Evolutionary conservation across 2,329 filamentous ascomycete genomes (phyloP), one percentile per base, ranked within the genome.

Genomic region (Exophiala oligosperma): DNA sequence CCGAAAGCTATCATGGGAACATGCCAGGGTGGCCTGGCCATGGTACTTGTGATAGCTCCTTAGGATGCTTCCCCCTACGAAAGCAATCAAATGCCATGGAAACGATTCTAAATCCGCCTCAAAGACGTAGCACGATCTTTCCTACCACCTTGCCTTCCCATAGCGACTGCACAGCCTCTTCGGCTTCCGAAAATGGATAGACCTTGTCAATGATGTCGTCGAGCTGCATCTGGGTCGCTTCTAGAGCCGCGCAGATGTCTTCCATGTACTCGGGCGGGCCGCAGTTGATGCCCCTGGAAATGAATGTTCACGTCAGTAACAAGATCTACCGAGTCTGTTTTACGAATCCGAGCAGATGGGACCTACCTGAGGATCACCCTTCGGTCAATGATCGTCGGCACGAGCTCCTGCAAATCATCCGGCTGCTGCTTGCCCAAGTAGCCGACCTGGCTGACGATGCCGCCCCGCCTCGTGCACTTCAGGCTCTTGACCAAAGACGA

Each of bases 131-230:
- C 11, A 77, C 71, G 48, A 77, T 56, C 64, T 78, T 78, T 14
- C 75, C 76, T 41, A 79, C 66, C 54, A 76, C 72, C 38, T 69
- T 73, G 0, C 75, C 76, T 61, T 77, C 66, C 74, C 74, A 78
- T 11, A 77, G 54, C 62, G 69, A 74, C 54, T 76, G 67, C 32
- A 78, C 59, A 0, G 76, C 75, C 52, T 77, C 74, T 1, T 75
- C 74, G 0, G 74, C 70, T 49, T 76, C 57, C 1, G 74, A 70
- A 58, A 78, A 78, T 1, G 69, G 53, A 14, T 64, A 75, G 0
- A 71, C 64, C 1, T 56, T 67, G 61, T 78, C 73, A 24, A 78
- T 71, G 17, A 77, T 69, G 56, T 77, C 73, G 41, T 72, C 40
- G 4, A 72, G 52, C 11, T 43, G 52, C 5, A 64, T 67, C 38